Conservation (phyloP, 768 basidiomycete species). For the Pholiota microspora region DNA sequence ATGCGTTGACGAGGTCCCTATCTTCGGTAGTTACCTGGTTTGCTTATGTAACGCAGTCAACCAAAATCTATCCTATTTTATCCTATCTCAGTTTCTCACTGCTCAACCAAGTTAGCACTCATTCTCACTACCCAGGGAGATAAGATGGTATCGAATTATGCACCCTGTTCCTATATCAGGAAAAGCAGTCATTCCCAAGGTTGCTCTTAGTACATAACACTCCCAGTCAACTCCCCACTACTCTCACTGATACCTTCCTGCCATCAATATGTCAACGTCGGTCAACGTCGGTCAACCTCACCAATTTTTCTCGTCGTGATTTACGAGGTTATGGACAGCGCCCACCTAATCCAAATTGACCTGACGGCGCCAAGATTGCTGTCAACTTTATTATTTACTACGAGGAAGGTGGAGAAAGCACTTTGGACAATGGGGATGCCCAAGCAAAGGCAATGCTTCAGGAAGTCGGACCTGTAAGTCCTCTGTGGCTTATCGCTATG, state of each 20-base stretch:
- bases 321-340: conserved; percentile 15
- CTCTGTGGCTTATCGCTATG: not conserved
- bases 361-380: conserved; percentile 17
- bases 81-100: too few relatives aligned
- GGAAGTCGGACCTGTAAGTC: conserved; percentile 15
- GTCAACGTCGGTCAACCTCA: conserved; percentile 5
- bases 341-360: conserved; percentile 17
- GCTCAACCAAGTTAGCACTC: too few relatives aligned
- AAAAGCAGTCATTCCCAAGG: not conserved
- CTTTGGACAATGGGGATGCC: conserved; percentile 16
- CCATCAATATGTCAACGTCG: not conserved
- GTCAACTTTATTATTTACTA: conserved; percentile 20
- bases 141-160: too few relatives aligned
- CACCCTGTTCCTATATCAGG: too few relatives aligned
- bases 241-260: not conserved
- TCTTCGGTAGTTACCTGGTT: too few relatives aligned
- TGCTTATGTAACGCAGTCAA: too few relatives aligned
- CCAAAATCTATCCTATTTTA: too few relatives aligned
- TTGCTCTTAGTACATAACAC: too few relatives aligned
- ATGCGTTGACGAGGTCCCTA: too few relatives aligned
- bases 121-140: too few relatives aligned
- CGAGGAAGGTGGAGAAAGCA: conserved; percentile 18
- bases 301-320: conserved; percentile 14
- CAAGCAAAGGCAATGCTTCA: conserved; percentile 15
- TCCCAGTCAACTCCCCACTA: too few relatives aligned